A percentile compares a stretch with the other conserved stretches of the same genome.
phyloP scores from a whole-genome alignment of 225 moss, liverwort and hornwort genomes.

The Sphagnum tenellum region DNA sequence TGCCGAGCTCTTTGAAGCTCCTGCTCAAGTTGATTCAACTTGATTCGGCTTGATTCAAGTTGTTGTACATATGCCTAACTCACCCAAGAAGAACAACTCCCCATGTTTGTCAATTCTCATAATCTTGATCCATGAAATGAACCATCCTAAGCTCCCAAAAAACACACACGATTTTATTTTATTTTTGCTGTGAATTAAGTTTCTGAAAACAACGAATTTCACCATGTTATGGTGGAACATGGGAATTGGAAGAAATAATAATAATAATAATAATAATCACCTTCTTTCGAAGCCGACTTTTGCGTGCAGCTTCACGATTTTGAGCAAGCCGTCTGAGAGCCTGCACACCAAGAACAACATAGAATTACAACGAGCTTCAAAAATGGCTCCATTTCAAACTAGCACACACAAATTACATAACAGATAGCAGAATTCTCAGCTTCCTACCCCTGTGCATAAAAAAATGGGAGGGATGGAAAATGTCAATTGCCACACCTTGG shows the following conservation, averaged over 20 bases:
- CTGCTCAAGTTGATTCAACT: constrained; percentile 93
- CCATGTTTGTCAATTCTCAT: background rate
- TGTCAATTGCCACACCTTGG: constrained; percentile 40
- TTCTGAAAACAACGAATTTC: background rate
- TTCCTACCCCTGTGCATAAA: background rate
- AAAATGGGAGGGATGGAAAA: too few relatives aligned
- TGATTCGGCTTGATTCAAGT: constrained; percentile 88
- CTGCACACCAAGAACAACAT: constrained; percentile 25
- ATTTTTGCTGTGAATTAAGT: background rate
- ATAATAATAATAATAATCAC: constrained; percentile 13
- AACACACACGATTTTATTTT: background rate
- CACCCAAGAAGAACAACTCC: background rate
- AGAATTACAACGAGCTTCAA: constrained; percentile 6
- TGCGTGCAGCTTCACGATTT: constrained; percentile 99
- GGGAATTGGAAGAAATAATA: too few relatives aligned
- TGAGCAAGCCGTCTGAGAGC: constrained; percentile 91
- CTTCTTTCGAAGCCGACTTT: constrained; percentile 96
- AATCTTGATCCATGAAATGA: too few relatives aligned
- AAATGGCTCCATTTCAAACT: background rate
- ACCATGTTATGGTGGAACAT: too few relatives aligned
- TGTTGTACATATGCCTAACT: constrained; percentile 95
- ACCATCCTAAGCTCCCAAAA: background rate
- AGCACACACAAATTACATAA: background rate
- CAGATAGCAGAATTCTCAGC: background rate
- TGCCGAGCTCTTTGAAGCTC: constrained; percentile 97